These are phyloP conservation scores for Didymella lethalis DNA, from an alignment of 2,329 filamentous ascomycete genomes.

Conservation along the genomic window DNA sequence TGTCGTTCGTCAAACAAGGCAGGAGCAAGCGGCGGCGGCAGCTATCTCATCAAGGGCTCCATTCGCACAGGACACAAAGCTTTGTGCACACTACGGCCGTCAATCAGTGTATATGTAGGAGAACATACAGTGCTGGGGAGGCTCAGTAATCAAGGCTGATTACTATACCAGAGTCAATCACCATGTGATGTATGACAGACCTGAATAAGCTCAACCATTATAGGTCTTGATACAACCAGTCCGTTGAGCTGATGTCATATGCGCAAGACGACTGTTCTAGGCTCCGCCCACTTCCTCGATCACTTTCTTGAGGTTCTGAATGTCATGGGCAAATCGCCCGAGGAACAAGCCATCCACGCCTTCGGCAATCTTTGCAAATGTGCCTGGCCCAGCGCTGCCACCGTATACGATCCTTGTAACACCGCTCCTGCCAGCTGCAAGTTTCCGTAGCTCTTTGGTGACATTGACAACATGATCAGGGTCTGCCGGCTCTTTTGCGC, in stretches of 20 bases:
- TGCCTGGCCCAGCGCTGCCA: slow-evolving; percentile 80
- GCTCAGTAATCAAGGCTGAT: slow-evolving; percentile 16
- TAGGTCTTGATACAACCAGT: neutral
- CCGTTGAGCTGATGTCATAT: neutral
- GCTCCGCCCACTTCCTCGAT: slow-evolving; percentile 71
- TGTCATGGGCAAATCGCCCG: slow-evolving; percentile 81
- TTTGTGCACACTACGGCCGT: neutral
- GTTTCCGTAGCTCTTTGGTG: slow-evolving; percentile 68
- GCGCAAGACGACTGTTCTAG: neutral
- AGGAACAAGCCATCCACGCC: slow-evolving; percentile 83
- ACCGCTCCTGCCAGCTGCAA: slow-evolving; percentile 62
- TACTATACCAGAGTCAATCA: slow-evolving; percentile 3
- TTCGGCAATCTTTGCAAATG: slow-evolving; percentile 71
- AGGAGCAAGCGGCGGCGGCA: slow-evolving; percentile 5
- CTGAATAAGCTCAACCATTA: neutral
- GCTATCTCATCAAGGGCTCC: neutral
- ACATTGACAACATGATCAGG: slow-evolving; percentile 77
- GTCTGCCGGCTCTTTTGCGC: slow-evolving; percentile 73
- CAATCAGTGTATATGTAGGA: slow-evolving; percentile 5
- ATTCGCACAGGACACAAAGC: neutral
- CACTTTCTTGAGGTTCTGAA: slow-evolving; percentile 73
- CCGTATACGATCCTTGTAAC: slow-evolving; percentile 78
- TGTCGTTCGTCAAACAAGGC: neutral
- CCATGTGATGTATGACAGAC: slow-evolving; percentile 6
- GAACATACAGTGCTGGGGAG: neutral